A percentile compares a stretch with the other conserved stretches of the same genome.
phyloP scores from a whole-genome alignment of 2,329 filamentous ascomycete genomes.

The Penicillium sp. region DNA sequence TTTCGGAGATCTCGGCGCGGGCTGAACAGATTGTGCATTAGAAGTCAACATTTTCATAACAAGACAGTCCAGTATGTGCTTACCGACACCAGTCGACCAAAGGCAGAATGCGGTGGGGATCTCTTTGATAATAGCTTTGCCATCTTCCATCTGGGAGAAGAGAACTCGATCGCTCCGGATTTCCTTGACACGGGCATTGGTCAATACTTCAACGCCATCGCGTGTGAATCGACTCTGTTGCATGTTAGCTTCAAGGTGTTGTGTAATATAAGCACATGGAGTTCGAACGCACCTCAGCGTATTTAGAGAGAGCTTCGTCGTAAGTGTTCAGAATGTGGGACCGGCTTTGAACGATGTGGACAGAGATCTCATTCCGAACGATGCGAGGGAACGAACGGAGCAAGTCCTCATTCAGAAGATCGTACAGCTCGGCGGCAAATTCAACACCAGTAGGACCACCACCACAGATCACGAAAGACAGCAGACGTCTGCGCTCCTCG shows the following conservation, averaged over 20 bases:
- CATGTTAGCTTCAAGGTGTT: slow-evolving; percentile 5
- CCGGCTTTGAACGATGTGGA: slow-evolving; percentile 93
- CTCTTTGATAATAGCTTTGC: slow-evolving; percentile 80
- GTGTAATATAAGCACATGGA: not conserved
- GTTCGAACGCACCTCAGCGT: slow-evolving; percentile 67
- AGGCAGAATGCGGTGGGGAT: slow-evolving; percentile 94
- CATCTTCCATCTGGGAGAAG: slow-evolving; percentile 82
- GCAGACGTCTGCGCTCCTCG: slow-evolving; percentile 78
- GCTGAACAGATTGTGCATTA: slow-evolving; percentile 41
- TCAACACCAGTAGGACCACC: slow-evolving; percentile 96
- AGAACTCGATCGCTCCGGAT: slow-evolving; percentile 81
- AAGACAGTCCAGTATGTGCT: slow-evolving; percentile 21
- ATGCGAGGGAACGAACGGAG: slow-evolving; percentile 81
- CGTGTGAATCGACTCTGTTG: slow-evolving; percentile 73
- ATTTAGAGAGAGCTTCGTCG: slow-evolving; percentile 88
- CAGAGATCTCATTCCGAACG: slow-evolving; percentile 94
- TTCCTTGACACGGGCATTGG: slow-evolving; percentile 90
- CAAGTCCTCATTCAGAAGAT: slow-evolving; percentile 94
- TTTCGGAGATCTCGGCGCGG: slow-evolving; percentile 78
- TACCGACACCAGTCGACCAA: slow-evolving; percentile 89
- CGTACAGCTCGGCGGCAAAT: slow-evolving; percentile 94
- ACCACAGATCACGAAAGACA: slow-evolving; percentile 95
- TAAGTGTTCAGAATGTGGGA: slow-evolving; percentile 98
- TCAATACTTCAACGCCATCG: slow-evolving; percentile 87
- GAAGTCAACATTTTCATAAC: not conserved